Evolutionary conservation across 495 filamentous ascomycete species (phyloP), one percentile per base, ranked within the genome.

Genomic region (Massariosphaeria phaeospora): DNA sequence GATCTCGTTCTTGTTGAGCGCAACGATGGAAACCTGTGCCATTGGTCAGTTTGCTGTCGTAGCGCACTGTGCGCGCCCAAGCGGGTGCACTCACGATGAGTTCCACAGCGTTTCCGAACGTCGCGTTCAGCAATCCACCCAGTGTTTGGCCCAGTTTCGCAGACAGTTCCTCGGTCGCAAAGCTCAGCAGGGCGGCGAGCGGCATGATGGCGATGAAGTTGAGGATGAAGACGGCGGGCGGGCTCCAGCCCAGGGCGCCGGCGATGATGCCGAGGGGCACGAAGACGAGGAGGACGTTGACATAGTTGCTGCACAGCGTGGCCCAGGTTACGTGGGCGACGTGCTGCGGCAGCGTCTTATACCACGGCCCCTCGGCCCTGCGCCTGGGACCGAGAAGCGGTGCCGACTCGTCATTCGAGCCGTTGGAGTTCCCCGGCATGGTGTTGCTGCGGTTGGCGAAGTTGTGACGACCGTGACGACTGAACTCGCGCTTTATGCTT

Each of bases 151-250:
- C 93, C 52, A 96, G 76, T 43, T 85, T 84, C 10, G 78, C 76
- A 5, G 88, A 83, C 54, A 98, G 76, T 69, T 98, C 89, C 73
- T 96, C 93, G 0, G 93, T 98, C 36, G 93, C 93, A 70, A 95
- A 96, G 55, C 90, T 95, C 56, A 98, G 74, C 56, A 98, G 75
- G 5, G 91, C 87, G 20, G 93, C 93, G 33, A 98, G 77, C 7
- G 93, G 93, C 48, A 98, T 84, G 62, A 98, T 98, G 49, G 93
- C 91, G 61, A 96, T 77, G 71, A 97, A 98, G 72, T 98, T 98
- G 63, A 96, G 74, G 9, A 82, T 70, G 66, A 98, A 98, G 30
- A 94, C 80, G 23, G 79, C 79, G 0, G 85, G 82, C 7, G 91
- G 79, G 64, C 83, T 77, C 86, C 87, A 89, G 31, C 76, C 70